These are phyloP conservation scores for Trichophyton simii DNA, from an alignment of 2,329 filamentous ascomycete species.

Conservation along the genomic window DNA sequence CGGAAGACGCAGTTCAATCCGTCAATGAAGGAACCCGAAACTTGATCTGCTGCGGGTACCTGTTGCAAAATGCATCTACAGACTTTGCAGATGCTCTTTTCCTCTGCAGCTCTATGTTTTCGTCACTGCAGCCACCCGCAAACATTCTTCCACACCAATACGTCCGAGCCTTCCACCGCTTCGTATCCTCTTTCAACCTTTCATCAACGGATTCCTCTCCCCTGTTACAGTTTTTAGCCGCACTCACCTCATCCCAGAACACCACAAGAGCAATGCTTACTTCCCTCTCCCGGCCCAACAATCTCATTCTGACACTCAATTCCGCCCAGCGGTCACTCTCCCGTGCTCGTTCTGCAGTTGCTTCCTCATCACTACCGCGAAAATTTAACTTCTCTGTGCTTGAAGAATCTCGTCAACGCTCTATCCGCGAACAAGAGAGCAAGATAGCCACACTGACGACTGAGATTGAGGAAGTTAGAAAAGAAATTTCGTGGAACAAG, in stretches of 20 bases:
- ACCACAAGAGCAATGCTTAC: conserved; percentile 71
- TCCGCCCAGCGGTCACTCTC: conserved; percentile 63
- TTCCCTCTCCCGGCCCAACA: conserved; percentile 65
- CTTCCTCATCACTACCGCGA: conserved; percentile 39
- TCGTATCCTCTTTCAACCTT: conserved; percentile 52
- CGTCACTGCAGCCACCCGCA: conserved; percentile 37
- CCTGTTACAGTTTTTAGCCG: conserved; percentile 58
- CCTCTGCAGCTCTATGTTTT: conserved; percentile 35
- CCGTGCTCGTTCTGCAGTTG: conserved; percentile 63
- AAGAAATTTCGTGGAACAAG: conserved; percentile 81
- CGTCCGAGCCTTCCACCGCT: conserved; percentile 57
- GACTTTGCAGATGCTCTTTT: conserved; percentile 33
- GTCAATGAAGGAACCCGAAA: conserved; percentile 74
- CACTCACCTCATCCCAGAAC: conserved; percentile 65
- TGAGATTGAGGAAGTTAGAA: conserved; percentile 62
- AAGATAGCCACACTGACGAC: conserved; percentile 57
- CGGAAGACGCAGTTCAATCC: conserved; percentile 74
- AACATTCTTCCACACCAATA: conserved; percentile 58
- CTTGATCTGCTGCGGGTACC: conserved; percentile 67
- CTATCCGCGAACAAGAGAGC: conserved; percentile 73
- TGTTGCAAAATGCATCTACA: conserved; percentile 50
- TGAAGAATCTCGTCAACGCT: conserved; percentile 72
- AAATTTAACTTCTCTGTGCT: conserved; percentile 43
- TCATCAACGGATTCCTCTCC: conserved; percentile 57
- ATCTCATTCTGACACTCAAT: conserved; percentile 65